Percentiles rank a stretch among this genome's conserved stretches.
phyloP scores from a whole-genome alignment of 2,329 filamentous ascomycete genomes.

The Epichloe sp. region DNA sequence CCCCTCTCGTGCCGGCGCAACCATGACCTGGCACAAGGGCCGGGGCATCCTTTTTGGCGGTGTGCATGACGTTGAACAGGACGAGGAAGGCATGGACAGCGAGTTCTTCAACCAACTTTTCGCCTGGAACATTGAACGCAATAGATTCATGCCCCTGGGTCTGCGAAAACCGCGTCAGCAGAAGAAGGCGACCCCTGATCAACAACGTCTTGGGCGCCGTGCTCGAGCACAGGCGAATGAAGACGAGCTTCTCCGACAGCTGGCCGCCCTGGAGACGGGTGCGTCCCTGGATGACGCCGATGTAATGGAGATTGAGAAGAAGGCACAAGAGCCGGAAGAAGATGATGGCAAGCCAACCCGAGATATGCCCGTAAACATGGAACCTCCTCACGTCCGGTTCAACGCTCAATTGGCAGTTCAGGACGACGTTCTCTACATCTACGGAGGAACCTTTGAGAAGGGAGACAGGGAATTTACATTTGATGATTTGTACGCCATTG shows the following conservation, averaged over 20 bases:
- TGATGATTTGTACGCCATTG: conserved; percentile 85
- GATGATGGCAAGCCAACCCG: conserved; percentile 45
- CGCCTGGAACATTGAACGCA: conserved; percentile 90
- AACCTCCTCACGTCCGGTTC: conserved; percentile 82
- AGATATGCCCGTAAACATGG: conserved; percentile 55
- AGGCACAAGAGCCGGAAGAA: conserved; percentile 37
- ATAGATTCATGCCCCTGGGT: conserved; percentile 78
- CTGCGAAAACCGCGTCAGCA: conserved; percentile 61
- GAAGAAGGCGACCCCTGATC: conserved; percentile 40
- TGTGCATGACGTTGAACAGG: conserved; percentile 84
- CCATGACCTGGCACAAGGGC: conserved; percentile 89
- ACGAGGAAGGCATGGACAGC: conserved; percentile 88
- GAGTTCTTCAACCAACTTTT: conserved; percentile 92
- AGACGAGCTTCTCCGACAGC: conserved; percentile 74
- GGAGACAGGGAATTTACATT: conserved; percentile 92
- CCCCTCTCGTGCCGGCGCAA: conserved; percentile 73
- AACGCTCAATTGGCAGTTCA: conserved; percentile 85
- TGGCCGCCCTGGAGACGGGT: conserved; percentile 73
- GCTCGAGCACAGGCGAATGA: conserved; percentile 82
- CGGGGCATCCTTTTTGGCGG: conserved; percentile 94
- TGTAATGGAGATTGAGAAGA: conserved; percentile 36
- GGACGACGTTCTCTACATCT: conserved; percentile 85
- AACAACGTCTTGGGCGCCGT: conserved; percentile 45
- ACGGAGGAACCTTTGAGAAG: conserved; percentile 90
- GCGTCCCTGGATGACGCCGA: conserved; percentile 43